These are phyloP conservation scores for Phytophthora chlamydospora DNA, from an alignment of 352 stramenopile genomes.

Conservation along the genomic window DNA sequence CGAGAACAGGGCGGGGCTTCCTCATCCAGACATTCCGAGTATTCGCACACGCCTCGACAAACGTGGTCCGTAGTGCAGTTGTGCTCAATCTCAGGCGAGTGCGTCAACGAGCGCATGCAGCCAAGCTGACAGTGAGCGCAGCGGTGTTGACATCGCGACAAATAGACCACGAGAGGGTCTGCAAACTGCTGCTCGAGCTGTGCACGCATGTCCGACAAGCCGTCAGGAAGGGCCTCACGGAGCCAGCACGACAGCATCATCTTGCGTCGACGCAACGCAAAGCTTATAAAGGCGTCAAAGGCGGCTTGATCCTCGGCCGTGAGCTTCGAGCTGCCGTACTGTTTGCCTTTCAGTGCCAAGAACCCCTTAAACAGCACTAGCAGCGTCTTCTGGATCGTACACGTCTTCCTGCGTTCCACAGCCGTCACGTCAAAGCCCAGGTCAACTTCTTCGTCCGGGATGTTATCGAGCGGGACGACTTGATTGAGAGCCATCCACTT, in stretches of 20 bases:
- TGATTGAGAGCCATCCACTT: constrained; percentile 31
- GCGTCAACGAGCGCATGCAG: constrained; percentile 50
- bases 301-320: constrained; percentile 4
- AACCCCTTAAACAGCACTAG: constrained; percentile 7
- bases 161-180: constrained; percentile 20
- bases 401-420: neutral
- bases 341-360: constrained; percentile 1
- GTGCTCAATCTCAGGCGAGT: constrained; percentile 39
- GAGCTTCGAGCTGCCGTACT: neutral
- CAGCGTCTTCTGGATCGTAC: constrained; percentile 11
- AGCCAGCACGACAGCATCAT: constrained; percentile 22
- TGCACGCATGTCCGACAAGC: constrained; percentile 16
- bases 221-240: neutral
- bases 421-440: constrained; percentile 27
- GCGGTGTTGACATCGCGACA: constrained; percentile 47
- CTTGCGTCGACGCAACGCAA: constrained; percentile 33
- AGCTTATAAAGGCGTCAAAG: constrained; percentile 29
- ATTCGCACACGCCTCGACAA: constrained; percentile 47
- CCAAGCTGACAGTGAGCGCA: constrained; percentile 52
- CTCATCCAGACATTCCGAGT: constrained; percentile 29
- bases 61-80: constrained; percentile 53
- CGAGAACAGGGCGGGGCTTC: constrained; percentile 40
- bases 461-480: constrained; percentile 19
- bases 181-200: constrained; percentile 14
- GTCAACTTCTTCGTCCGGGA: constrained; percentile 44